Conservation (phyloP, 2,329 filamentous ascomycete genomes). For the Claviceps sp. region DNA sequence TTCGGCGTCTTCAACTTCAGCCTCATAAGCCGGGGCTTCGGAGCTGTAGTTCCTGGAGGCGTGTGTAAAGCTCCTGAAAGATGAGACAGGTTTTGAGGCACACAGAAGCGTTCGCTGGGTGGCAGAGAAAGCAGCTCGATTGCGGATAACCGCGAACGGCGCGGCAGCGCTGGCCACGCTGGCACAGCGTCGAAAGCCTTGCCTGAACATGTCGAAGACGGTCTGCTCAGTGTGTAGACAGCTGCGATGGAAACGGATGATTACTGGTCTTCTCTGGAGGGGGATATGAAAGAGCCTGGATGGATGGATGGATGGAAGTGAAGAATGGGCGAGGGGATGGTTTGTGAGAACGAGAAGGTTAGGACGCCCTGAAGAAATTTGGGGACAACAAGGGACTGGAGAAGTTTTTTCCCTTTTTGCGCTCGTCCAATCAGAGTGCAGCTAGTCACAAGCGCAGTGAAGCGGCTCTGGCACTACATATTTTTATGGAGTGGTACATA, state of each 20-base stretch:
- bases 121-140: slow-evolving; percentile 14
- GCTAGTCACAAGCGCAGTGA: background rate
- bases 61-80: slow-evolving; percentile 12
- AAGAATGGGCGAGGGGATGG: background rate
- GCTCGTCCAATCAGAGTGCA: background rate
- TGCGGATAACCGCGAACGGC: slow-evolving; percentile 17
- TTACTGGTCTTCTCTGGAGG: background rate
- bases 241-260: background rate
- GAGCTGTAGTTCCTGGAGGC: slow-evolving; percentile 25
- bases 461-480: background rate
- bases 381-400: background rate
- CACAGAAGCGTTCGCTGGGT: slow-evolving; percentile 11
- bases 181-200: slow-evolving; percentile 26
- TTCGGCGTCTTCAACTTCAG: slow-evolving; percentile 1
- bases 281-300: too few species aligned
- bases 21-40: slow-evolving; percentile 20
- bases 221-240: background rate
- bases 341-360: background rate
- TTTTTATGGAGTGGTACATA: background rate
- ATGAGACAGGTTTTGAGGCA: slow-evolving; percentile 8
- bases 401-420: slow-evolving; percentile 2
- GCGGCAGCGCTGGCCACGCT: slow-evolving; percentile 19
- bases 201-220: slow-evolving; percentile 20
- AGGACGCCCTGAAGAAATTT: background rate
- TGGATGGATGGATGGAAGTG: background rate